phyloP scores from a whole-genome alignment of 192 early-diverging fungal genomes.

The Gonapodya sp. region DNA sequence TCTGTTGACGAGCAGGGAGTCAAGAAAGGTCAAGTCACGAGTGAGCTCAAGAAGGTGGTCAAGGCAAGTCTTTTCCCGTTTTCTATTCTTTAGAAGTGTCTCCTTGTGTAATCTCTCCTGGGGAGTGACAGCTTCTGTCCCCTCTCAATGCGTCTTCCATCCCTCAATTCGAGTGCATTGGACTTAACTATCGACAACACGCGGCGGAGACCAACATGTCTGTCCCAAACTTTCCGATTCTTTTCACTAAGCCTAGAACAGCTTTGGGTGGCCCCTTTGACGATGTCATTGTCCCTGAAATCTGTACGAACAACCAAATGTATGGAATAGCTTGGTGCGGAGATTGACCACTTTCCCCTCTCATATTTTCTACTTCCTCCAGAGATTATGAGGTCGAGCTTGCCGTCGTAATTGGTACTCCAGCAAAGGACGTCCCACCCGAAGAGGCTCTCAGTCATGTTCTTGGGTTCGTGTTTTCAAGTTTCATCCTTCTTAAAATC shows the following conservation, averaged over 20 bases:
- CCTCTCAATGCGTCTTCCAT: constrained; percentile 21
- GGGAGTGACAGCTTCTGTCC: constrained; percentile 26
- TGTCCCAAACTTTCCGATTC: constrained; percentile 36
- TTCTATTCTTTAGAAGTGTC: background rate
- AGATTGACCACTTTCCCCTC: background rate
- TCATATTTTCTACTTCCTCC: background rate
- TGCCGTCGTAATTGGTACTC: constrained; percentile 47
- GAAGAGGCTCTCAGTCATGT: constrained; percentile 41
- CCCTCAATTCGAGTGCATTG: constrained; percentile 38
- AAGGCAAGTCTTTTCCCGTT: background rate
- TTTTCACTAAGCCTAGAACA: constrained; percentile 44
- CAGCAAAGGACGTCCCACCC: constrained; percentile 36
- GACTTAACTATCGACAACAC: constrained; percentile 49
- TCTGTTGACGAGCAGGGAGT: background rate
- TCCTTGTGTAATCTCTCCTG: background rate
- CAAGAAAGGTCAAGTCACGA: background rate
- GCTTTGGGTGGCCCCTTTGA: constrained; percentile 33
- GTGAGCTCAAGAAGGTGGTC: background rate
- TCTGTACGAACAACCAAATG: constrained; percentile 36
- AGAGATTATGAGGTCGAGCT: constrained; percentile 53
- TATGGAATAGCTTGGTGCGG: background rate
- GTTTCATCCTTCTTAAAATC: background rate
- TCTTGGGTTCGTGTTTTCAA: constrained; percentile 19
- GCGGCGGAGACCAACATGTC: constrained; percentile 40
- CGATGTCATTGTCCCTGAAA: constrained; percentile 32